These are phyloP conservation scores for Paecilomyces sp. DNA, from an alignment of 2,329 filamentous ascomycete species.

Conservation along the genomic window DNA sequence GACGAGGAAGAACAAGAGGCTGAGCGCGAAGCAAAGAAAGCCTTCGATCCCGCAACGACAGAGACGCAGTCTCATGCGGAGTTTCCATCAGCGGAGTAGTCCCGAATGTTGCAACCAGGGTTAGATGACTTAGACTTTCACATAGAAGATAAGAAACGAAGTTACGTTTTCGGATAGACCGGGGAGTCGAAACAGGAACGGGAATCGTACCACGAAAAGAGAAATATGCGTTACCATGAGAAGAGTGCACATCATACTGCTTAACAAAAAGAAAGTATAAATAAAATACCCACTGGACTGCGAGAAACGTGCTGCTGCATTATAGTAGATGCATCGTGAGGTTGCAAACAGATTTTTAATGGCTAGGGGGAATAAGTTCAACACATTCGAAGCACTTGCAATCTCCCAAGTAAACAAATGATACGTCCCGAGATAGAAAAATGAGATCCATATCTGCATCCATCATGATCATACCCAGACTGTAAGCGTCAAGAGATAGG, in stretches of 20 bases:
- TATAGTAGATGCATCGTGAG: background rate
- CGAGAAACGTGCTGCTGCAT: background rate
- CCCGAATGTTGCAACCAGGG: background rate
- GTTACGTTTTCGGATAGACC: background rate
- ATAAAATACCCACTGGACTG: background rate
- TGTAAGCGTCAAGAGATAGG: background rate
- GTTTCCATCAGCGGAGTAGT: background rate
- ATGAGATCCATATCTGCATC: background rate
- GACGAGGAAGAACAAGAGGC: conserved; percentile 25
- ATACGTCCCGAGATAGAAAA: background rate
- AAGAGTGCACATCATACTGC: background rate
- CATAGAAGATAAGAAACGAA: background rate
- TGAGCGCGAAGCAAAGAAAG: conserved; percentile 19
- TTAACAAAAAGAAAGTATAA: background rate
- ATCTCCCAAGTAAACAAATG: background rate
- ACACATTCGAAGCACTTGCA: background rate
- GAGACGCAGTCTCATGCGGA: background rate
- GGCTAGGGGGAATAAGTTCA: background rate
- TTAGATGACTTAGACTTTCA: background rate
- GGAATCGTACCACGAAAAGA: background rate
- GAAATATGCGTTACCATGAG: background rate
- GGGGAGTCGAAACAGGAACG: background rate
- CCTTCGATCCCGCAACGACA: conserved; percentile 1
- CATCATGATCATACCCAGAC: background rate
- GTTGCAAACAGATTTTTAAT: background rate